These are phyloP conservation scores for Backusella sp. DNA, from an alignment of 192 early-diverging fungal species.

Conservation along the genomic window DNA sequence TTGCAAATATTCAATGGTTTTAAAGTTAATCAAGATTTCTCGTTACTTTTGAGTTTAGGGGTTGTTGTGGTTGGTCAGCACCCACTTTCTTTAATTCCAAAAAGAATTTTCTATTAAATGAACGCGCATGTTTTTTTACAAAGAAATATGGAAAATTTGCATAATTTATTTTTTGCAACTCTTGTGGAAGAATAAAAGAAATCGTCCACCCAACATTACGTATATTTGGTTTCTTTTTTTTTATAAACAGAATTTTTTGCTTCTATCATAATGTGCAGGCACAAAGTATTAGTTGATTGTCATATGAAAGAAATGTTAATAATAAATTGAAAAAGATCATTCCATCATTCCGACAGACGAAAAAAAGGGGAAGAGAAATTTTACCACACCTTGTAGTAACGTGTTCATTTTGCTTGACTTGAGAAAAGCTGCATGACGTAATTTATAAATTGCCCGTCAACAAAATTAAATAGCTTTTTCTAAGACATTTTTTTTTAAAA, in stretches of 20 bases:
- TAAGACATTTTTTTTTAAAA: no score
- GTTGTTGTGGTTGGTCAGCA: neutral
- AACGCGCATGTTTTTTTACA: neutral
- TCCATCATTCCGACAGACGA: neutral
- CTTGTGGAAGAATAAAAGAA: neutral
- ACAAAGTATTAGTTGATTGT: neutral
- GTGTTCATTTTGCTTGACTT: no score
- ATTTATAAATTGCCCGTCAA: no score
- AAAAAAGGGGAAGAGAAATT: neutral
- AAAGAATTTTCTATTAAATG: neutral
- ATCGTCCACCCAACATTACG: neutral
- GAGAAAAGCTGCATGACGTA: no score
- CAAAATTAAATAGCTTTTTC: no score
- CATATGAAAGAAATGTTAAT: neutral
- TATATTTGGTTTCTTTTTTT: neutral
- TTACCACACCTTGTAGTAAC: no score
- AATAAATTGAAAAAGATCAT: neutral
- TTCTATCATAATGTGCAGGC: neutral
- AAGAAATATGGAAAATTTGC: slow-evolving; percentile 4
- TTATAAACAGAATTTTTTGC: neutral
- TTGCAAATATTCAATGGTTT: neutral
- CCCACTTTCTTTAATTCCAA: neutral
- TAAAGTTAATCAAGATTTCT: neutral
- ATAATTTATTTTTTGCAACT: neutral
- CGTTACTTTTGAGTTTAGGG: neutral